phyloP scores from a whole-genome alignment of 441 rosid genomes.

The Gossypium trilobum region DNA sequence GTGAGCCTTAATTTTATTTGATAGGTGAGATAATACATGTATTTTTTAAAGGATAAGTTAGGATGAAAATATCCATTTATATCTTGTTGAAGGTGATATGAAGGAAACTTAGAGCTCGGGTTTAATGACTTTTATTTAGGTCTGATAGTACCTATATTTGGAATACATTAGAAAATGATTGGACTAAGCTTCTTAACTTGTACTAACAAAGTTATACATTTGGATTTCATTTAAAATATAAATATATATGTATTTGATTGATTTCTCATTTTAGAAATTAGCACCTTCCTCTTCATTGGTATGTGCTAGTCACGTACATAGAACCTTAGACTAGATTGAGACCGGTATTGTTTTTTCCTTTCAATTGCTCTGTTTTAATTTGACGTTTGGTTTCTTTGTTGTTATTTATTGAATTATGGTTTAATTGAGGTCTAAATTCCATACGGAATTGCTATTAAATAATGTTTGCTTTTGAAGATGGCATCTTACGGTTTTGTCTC shows the following conservation, averaged over 20 bases:
- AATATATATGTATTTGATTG: background rate
- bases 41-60: background rate
- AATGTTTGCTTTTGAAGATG: constrained; percentile 9
- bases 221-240: background rate
- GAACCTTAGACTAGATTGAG: background rate
- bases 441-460: background rate
- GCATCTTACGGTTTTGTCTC: constrained; percentile 15
- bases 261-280: background rate
- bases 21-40: background rate
- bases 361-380: background rate
- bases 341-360: background rate
- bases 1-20: background rate
- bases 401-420: background rate
- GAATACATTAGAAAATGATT: background rate
- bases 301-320: background rate
- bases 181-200: background rate
- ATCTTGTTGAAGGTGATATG: background rate
- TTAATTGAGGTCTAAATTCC: constrained; percentile 7
- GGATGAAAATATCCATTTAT: background rate
- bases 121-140: background rate
- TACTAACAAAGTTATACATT: background rate
- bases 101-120: background rate
- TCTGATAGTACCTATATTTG: background rate
- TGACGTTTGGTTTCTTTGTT: background rate
- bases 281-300: background rate